Base-by-base conservation (phyloP, 2,329 filamentous ascomycete genomes). In the Penicillium verrucosum region DNA sequence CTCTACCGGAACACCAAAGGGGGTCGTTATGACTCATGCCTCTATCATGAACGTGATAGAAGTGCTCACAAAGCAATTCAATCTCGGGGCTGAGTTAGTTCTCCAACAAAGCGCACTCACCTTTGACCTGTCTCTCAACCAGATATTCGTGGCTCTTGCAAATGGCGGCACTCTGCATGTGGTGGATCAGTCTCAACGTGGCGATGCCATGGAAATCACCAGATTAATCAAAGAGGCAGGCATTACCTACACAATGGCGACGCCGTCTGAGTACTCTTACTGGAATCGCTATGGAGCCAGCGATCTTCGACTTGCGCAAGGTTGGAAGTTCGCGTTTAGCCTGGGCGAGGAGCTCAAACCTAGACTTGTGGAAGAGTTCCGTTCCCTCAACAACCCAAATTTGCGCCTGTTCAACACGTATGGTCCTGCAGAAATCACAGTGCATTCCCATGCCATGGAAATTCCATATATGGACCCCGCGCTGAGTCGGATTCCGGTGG, bases 121-220 rank as follows among this genome's bases (percentile, higher is more conserved):
- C 30, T 65, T 62, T 40, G 54, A 65, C 25, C 8, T 52, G 3
- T 60, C 63, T 5, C 25, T 59, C 3, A 37, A 43, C 18, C 66
- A 68, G 32, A 64, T 66, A 1, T 59, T 60, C n/a, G 48, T 49
- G 3, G 60, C 48, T 2, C 50, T 68, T 2, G 46, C 38, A 1
- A 59, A 59, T 32, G 64, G 60, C 5, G 66, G 65, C 6, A 51
- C 21, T 4, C 30, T 68, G 2, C 50, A 47, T 34, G 49, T 65
- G 2, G 57, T 59, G 10, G 36, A 38, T 11, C 30, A 32, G 30
- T 32, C 30, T 32, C 30, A 32, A 32, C 30, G 30, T 32, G 30
- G 30, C 10, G 30, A 32, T 11, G 30, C 36, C 14, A 38, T 38
- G n/a, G 36, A 38, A 10, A 38, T 18, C 16, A n/a, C 36, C 36